Evolutionary conservation across 805 yeast genomes (phyloP).

Genomic region (Cyberlindnera mrakii): DNA sequence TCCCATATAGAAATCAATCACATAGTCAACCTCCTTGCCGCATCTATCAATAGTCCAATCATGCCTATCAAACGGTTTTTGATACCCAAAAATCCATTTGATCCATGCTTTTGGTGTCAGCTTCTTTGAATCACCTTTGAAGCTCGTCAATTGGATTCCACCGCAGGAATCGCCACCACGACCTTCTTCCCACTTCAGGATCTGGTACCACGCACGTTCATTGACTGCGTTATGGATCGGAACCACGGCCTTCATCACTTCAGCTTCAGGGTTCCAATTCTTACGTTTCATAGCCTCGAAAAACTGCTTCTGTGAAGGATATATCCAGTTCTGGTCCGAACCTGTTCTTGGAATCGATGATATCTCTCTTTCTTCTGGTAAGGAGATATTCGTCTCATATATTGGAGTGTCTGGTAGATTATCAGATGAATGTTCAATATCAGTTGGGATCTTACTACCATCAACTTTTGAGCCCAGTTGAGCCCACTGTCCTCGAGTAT

Average conservation of each 20-base stretch:
- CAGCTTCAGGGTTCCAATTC: conserved; percentile 74
- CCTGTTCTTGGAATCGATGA: conserved; percentile 82
- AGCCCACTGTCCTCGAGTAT: conserved; percentile 53
- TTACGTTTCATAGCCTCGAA: conserved; percentile 91
- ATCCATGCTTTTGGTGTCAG: conserved; percentile 85
- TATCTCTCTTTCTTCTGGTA: conserved; percentile 71
- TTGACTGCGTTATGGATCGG: conserved; percentile 93
- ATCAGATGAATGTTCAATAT: conserved; percentile 37
- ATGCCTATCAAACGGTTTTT: conserved; percentile 89
- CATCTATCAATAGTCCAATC: conserved; percentile 90
- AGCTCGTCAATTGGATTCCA: conserved; percentile 77
- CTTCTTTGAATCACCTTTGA: conserved; percentile 82
- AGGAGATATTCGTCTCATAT: conserved; percentile 30
- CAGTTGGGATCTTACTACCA: conserved; percentile 15
- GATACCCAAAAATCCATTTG: conserved; percentile 52
- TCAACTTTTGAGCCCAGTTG: conserved; percentile 25
- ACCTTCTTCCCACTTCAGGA: conserved; percentile 71
- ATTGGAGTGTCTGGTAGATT: conserved; percentile 30
- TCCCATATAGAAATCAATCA: conserved; percentile 80
- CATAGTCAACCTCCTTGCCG: conserved; percentile 80
- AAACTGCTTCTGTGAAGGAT: conserved; percentile 93
- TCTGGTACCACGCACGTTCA: conserved; percentile 87
- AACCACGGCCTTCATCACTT: conserved; percentile 84
- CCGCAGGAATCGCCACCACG: conserved; percentile 65
- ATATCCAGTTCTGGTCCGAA: conserved; percentile 71